Base-by-base conservation (phyloP, 495 filamentous ascomycete species). In the Annulohypoxylon nitens region DNA sequence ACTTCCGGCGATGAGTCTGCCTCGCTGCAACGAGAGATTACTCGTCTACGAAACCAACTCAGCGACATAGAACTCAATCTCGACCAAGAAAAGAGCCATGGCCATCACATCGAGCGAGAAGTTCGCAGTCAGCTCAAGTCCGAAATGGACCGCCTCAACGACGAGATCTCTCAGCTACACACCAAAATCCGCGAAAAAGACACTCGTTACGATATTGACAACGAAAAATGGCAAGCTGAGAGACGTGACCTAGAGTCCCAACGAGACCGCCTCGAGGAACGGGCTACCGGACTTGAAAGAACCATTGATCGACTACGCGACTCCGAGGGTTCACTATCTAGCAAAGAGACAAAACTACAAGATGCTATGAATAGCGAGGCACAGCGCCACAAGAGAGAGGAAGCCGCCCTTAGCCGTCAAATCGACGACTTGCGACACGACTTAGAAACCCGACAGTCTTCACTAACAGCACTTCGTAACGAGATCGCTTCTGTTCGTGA, bases 241-340 rank as follows among this genome's bases (percentile, higher is more conserved):
- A 89, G 85, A 69, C 88, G 88, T 43, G 84, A 84, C 55, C 81
- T 95, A 10, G 86, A 92, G 66, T 82, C 88, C 4, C 89, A 93
- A 68, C 88, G 88, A 58, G 87, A 90, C 60, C 86, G 86, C 70
- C 88, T 90, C 2, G 90, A 93, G 74, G 90, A 92, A 63, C 88
- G 91, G 59, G 90, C 89, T 10, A 81, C 84, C 16, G 89, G 90
- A n/a, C 88, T 93, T 33, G 90, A 93, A 78, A 85, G 87, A 54
- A 91, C 91, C 0, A 90, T 94, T 65, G 88, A 93, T 63, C 89
- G 87, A 71, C 82, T 95, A n/a, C 91, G 84, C 45, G 89, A 94
- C 92, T 80, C 86, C 33, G 90, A 93, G 73, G 87, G 90, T n/a
- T 87, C 84, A 14, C 79, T 91, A 30, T 89, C 90, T 33, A 85